phyloP scores from a whole-genome alignment of 2,329 filamentous ascomycete species.

The Xylariaceae sp. region DNA sequence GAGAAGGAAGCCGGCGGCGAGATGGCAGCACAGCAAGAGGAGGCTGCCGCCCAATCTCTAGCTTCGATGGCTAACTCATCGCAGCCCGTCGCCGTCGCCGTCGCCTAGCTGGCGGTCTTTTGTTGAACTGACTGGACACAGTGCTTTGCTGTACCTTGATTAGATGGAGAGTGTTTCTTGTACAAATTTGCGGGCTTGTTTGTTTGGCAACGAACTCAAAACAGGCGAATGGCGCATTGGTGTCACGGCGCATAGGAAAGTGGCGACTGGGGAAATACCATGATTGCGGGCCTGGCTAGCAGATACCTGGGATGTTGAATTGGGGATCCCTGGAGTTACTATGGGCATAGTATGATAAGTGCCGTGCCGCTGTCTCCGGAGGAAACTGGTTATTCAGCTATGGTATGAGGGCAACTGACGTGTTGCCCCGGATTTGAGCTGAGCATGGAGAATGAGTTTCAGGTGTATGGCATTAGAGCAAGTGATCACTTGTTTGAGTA shows the following conservation, averaged over 20 bases:
- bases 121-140: slow-evolving; percentile 6
- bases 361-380: slow-evolving; percentile 7
- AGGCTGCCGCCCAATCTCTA: slow-evolving; percentile 33
- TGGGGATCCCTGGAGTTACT: not conserved
- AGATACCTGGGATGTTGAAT: slow-evolving; percentile 25
- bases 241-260: slow-evolving; percentile 21
- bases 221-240: slow-evolving; percentile 29
- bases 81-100: slow-evolving; percentile 29
- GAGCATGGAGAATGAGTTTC: slow-evolving; percentile 4
- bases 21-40: slow-evolving; percentile 47
- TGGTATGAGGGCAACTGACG: slow-evolving; percentile 11
- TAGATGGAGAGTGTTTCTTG: slow-evolving; percentile 28
- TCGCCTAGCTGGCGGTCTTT: slow-evolving; percentile 22
- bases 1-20: slow-evolving; percentile 66
- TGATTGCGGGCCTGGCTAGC: slow-evolving; percentile 29
- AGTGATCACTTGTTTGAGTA: not conserved
- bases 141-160: slow-evolving; percentile 13
- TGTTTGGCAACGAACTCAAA: slow-evolving; percentile 23
- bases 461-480: not conserved
- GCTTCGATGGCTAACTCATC: slow-evolving; percentile 32
- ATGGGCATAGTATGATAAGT: slow-evolving; percentile 9
- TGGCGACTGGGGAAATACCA: slow-evolving; percentile 31
- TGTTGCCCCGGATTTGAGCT: slow-evolving; percentile 9
- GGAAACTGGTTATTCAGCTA: slow-evolving; percentile 4
- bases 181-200: slow-evolving; percentile 31